These are phyloP conservation scores for Euphrasia arctica DNA, from an alignment of 305 asterid species.

Conservation along the genomic window DNA sequence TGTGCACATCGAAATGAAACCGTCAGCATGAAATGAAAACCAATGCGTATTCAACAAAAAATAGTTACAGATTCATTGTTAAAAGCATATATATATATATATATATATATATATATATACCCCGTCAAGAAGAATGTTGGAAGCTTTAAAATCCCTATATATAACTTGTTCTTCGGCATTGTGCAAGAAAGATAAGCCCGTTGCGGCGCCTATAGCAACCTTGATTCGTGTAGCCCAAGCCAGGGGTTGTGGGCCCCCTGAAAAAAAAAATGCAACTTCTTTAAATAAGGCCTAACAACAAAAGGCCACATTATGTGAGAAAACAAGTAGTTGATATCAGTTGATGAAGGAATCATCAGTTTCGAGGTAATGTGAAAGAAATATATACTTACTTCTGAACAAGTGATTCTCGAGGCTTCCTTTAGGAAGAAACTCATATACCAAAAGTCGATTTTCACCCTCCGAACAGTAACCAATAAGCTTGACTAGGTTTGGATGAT, in stretches of 20 bases:
- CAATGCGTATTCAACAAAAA: neutral
- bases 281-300: neutral
- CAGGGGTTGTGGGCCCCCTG: constrained; percentile 90
- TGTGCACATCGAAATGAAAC: constrained; percentile 29
- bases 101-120: constrained; percentile 48
- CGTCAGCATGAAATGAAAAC: constrained; percentile 1
- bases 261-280: constrained; percentile 17
- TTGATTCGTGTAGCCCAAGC: constrained; percentile 88
- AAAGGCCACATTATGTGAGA: neutral
- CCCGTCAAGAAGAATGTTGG: constrained; percentile 88
- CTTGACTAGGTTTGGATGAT: constrained; percentile 81
- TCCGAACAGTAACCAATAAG: constrained; percentile 93
- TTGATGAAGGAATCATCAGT: neutral
- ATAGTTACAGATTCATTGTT: neutral
- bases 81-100: constrained; percentile 25
- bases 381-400: constrained; percentile 63
- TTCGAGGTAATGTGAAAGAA: neutral
- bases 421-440: constrained; percentile 92
- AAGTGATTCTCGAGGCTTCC: constrained; percentile 97
- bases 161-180: constrained; percentile 88
- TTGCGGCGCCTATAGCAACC: constrained; percentile 94
- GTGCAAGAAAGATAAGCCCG: constrained; percentile 88
- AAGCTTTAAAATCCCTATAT: constrained; percentile 88
- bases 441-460: constrained; percentile 87
- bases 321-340: neutral